phyloP scores from a whole-genome alignment of 352 stramenopile genomes.

The Phytophthora syringae region DNA sequence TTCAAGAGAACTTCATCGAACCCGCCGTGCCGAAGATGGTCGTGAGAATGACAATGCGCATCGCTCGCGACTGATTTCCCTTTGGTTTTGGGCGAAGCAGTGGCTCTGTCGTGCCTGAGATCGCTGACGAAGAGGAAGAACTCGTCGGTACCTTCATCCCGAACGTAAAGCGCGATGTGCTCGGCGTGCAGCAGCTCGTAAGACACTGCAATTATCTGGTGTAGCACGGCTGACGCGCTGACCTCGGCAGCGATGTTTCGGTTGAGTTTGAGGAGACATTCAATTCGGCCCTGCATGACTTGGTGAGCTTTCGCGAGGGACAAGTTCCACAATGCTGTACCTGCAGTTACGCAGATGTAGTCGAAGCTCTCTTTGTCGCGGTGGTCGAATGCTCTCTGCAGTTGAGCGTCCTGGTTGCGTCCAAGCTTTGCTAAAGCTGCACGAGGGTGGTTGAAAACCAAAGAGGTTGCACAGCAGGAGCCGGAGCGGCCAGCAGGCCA shows the following conservation, averaged over 20 bases:
- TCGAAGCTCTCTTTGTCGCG: slow-evolving; percentile 58
- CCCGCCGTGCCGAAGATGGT: slow-evolving; percentile 33
- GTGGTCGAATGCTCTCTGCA: slow-evolving; percentile 32
- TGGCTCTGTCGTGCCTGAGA: slow-evolving; percentile 2
- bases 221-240: slow-evolving; percentile 58
- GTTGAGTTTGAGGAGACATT: slow-evolving; percentile 75
- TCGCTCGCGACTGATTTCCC: slow-evolving; percentile 10
- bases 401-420: slow-evolving; percentile 17
- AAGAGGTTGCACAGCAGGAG: slow-evolving; percentile 8
- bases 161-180: slow-evolving; percentile 71
- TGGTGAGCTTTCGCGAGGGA: slow-evolving; percentile 68
- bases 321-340: slow-evolving; percentile 78
- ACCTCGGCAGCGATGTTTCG: slow-evolving; percentile 76
- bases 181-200: slow-evolving; percentile 71
- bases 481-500: slow-evolving; percentile 2
- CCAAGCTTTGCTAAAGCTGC: slow-evolving; percentile 23
- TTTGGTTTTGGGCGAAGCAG: slow-evolving; percentile 9
- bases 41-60: slow-evolving; percentile 4
- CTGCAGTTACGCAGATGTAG: slow-evolving; percentile 63
- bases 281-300: slow-evolving; percentile 70
- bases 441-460: slow-evolving; percentile 21
- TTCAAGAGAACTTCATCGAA: slow-evolving; percentile 62
- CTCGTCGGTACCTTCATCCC: slow-evolving; percentile 67
- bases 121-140: slow-evolving; percentile 59
- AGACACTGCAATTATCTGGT: slow-evolving; percentile 70